Evolutionary conservation across 495 filamentous ascomycete genomes (phyloP), one percentile per base, ranked within the genome.

Genomic region (Glarea lozoyensis): DNA sequence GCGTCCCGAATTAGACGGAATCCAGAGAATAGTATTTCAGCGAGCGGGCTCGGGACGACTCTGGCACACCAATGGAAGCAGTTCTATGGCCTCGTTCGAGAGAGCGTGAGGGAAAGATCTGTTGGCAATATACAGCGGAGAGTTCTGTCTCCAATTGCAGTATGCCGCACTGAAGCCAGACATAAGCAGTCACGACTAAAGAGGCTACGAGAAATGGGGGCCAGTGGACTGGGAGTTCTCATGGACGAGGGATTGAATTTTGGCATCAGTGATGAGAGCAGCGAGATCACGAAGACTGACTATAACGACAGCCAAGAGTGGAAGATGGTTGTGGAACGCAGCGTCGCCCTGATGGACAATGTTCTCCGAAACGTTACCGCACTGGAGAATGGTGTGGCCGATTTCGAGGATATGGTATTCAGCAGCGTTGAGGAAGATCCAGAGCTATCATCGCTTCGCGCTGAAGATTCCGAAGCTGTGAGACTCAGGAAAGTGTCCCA

Each of bases 191-290:
- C 68, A n/a, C 62, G 60, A 10, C 69, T 98, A 24, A 73, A 71
- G 47, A 68, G 67, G 36, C 66, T 88, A 29, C 75, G 82, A 30
- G 76, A 87, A 54, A 73, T 87, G 58, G 84, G 83, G 43, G 86
- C 90, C n/a, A 84, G 81, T 54, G 86, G 85, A 10, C 64, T 97
- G 3, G 92, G 92, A 2, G 72, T 96, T 10, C 69, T 97, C 2
- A 76, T 94, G 56, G 84, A 86, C 37, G 81, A 90, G 50, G 86
- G 83, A 6, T 68, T 94, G 22, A 75, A 68, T 23, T 81, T 88
- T 42, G 66, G 67, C 27, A 52, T 59, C 3, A 61, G 64, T 3
- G 63, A 75, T 17, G 63, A 66, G 15, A 56, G 53, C 22, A 53
- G 49, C 24, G 59, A 60, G 4, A 59, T 61, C 33, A 64, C 67